phyloP scores from a whole-genome alignment of 2,329 filamentous ascomycete species.

The Teratosphaeria destructans region DNA sequence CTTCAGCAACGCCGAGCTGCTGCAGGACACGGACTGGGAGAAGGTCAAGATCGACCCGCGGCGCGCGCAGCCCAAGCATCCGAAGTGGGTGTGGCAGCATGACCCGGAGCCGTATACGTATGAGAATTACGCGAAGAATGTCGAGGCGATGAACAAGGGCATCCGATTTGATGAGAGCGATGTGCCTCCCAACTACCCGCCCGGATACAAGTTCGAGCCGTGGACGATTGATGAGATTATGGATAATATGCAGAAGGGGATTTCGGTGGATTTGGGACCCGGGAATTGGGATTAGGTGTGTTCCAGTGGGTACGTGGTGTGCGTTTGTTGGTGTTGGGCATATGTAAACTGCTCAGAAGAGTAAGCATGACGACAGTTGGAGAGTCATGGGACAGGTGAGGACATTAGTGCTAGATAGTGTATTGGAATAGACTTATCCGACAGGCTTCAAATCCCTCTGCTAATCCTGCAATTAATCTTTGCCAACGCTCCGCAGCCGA shows the following conservation, averaged over 20 bases:
- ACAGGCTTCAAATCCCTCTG: background rate
- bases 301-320: background rate
- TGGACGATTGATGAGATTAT: constrained; percentile 36
- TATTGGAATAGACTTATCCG: background rate
- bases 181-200: constrained; percentile 35
- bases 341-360: background rate
- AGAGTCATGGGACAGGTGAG: background rate
- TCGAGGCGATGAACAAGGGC: constrained; percentile 32
- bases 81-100: constrained; percentile 37
- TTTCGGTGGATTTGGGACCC: constrained; percentile 26
- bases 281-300: constrained; percentile 19
- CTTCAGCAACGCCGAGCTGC: constrained; percentile 37
- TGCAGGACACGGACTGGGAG: constrained; percentile 40
- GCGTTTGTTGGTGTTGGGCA: background rate
- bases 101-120: constrained; percentile 37
- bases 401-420: background rate
- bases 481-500: no score
- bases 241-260: constrained; percentile 26
- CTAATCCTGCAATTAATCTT: background rate
- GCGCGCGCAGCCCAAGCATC: constrained; percentile 34
- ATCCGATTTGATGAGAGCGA: constrained; percentile 33
- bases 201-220: constrained; percentile 21
- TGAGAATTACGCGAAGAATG: constrained; percentile 33
- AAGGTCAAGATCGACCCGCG: constrained; percentile 37
- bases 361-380: background rate